A percentile compares a stretch with the other conserved stretches of the same genome.
Conservation (phyloP, 2,329 filamentous ascomycete species). For the Leptoxyphium fumago region DNA sequence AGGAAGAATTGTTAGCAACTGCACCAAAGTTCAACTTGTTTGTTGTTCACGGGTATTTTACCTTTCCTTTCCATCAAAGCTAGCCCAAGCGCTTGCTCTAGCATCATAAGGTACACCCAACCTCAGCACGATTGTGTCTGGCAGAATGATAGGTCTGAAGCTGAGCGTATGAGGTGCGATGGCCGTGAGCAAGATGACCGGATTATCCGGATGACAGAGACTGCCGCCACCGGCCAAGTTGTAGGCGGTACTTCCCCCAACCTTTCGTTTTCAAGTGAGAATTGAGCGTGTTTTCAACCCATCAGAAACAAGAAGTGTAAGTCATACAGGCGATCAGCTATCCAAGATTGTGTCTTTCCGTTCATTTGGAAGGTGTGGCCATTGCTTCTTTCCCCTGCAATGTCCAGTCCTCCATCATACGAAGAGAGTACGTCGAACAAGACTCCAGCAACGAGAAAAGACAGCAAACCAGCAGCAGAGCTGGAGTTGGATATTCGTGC, state of each 20-base stretch:
- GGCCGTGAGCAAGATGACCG: conserved; percentile 83
- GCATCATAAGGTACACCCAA: conserved; percentile 92
- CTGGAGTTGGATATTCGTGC: conserved; percentile 13
- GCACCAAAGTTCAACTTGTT: neutral
- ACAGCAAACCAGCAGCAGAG: conserved; percentile 6
- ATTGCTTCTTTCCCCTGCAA: neutral
- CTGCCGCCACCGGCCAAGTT: conserved; percentile 93
- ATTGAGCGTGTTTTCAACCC: no score
- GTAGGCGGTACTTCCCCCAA: conserved; percentile 70
- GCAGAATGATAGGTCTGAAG: conserved; percentile 90
- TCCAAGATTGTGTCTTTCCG: no score
- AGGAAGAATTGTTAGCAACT: neutral
- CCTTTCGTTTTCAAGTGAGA: neutral
- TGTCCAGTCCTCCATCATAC: conserved; percentile 17
- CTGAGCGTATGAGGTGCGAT: conserved; percentile 92
- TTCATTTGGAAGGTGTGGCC: no score
- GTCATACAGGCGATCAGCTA: no score
- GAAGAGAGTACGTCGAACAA: conserved; percentile 9
- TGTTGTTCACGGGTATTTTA: conserved; percentile 14
- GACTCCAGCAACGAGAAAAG: neutral
- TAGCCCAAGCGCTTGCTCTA: conserved; percentile 84
- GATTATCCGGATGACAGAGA: conserved; percentile 89
- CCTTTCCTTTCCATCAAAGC: conserved; percentile 86
- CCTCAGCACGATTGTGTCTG: conserved; percentile 86
- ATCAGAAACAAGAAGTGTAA: no score